phyloP scores from a whole-genome alignment of 768 basidiomycete genomes.

The Phaffia australis region DNA sequence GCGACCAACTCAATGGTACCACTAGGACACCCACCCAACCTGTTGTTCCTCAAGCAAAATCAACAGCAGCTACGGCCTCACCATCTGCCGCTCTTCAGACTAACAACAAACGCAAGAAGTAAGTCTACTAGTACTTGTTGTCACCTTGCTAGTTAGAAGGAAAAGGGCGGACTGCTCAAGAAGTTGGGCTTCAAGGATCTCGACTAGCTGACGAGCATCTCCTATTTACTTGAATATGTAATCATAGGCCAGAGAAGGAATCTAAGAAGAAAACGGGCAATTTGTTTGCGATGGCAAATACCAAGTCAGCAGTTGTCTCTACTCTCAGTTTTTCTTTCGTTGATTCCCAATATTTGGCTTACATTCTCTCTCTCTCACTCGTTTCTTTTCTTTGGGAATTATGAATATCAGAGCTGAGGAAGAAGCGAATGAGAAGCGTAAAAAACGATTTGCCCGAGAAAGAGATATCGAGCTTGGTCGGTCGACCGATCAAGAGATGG shows the following conservation, averaged over 20 bases:
- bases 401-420: slow-evolving; percentile 31
- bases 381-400: slow-evolving; percentile 1
- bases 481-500: slow-evolving; percentile 26
- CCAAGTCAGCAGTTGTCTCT: slow-evolving; percentile 47
- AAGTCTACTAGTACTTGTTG: slow-evolving; percentile 12
- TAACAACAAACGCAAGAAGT: slow-evolving; percentile 25
- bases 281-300: slow-evolving; percentile 81
- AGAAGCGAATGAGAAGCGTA: slow-evolving; percentile 46
- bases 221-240: too few relatives aligned
- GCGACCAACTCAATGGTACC: slow-evolving; percentile 8
- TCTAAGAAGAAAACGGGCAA: slow-evolving; percentile 52
- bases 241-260: slow-evolving; percentile 4
- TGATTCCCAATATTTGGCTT: slow-evolving; percentile 28
- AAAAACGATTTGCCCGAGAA: slow-evolving; percentile 80
- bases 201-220: too few relatives aligned
- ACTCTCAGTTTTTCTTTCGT: neutral
- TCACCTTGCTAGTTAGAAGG: neutral
- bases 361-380: slow-evolving; percentile 20
- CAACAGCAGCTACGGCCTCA: neutral
- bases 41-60: slow-evolving; percentile 13
- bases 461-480: slow-evolving; percentile 67
- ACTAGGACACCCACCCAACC: neutral
- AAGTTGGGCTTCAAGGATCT: too few relatives aligned
- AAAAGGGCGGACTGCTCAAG: too few relatives aligned
- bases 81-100: slow-evolving; percentile 10